Base-by-base conservation (phyloP, 768 basidiomycete species). In the Tulasnella sp. region DNA sequence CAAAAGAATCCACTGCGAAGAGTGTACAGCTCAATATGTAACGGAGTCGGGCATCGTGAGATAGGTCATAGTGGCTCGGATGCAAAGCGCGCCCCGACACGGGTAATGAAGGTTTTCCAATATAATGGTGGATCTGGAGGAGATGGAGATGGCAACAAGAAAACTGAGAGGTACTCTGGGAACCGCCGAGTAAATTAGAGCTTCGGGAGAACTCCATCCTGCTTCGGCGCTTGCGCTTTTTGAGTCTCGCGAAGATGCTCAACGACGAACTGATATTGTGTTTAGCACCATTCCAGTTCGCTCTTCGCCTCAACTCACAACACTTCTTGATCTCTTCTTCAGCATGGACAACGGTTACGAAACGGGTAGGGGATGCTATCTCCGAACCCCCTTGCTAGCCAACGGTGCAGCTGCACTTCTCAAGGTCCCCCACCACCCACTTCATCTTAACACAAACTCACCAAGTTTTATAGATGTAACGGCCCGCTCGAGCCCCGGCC, bases 321-420 rank as follows among this genome's bases (percentile, higher is more conserved):
- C 80, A 87, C 65, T 80, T 80, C 60, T 74, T 73, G 4, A 27
- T 34, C 7, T 27, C 9, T 15, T 38, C n/a, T 58, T 86, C 83
- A 76, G 78, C 22, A 80, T 90, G 44, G 87, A 87, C 21, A 75
- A 78, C n/a, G 70, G 70, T 3, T 78, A 81, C 34, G 82, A 85
- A 43, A 88, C 91, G 69, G 83, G 80, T 1, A 80, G 79, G 63
- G 89, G 91, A 17, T 88, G 89, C 9, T 80, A 85, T 56, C 83
- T 92, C 25, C 82, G 86, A 12, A 86, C 88, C 1, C 83, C 84
- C 1, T 71, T 92, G 2, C 72, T 91, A 8, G 87, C 84, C 1
- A 93, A 93, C 65, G 81, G 89, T 3, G 91, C 91, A 0, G 87
- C 87, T 1, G 83, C 90, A 0, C 72, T 87, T 19, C 71, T 85